Conservation (phyloP, 2,329 filamentous ascomycete species). For the Fusarium equiseti region DNA sequence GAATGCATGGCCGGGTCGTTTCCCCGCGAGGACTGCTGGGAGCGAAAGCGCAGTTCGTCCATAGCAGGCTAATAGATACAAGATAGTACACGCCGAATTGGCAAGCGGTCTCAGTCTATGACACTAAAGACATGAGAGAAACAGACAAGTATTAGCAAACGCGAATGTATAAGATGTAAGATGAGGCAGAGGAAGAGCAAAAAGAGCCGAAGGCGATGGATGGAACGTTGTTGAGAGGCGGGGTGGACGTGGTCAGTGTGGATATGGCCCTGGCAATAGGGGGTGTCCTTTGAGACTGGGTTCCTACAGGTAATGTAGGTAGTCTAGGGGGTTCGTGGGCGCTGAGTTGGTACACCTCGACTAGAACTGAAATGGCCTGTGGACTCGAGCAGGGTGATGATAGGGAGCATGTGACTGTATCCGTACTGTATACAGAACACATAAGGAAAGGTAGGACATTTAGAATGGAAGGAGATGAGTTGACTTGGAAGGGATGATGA, state of each 20-base stretch:
- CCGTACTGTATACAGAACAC: slow-evolving; percentile 13
- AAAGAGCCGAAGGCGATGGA: slow-evolving; percentile 46
- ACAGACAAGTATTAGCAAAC: slow-evolving; percentile 49
- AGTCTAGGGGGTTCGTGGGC: slow-evolving; percentile 32
- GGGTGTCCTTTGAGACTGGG: slow-evolving; percentile 34
- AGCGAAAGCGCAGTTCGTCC: slow-evolving; percentile 84
- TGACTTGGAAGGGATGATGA: slow-evolving; percentile 26
- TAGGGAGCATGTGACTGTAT: slow-evolving; percentile 20
- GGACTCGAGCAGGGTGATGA: slow-evolving; percentile 23
- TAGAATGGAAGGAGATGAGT: neutral
- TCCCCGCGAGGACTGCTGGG: slow-evolving; percentile 79
- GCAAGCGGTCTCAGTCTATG: slow-evolving; percentile 50
- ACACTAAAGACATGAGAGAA: slow-evolving; percentile 54
- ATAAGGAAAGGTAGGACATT: slow-evolving; percentile 5
- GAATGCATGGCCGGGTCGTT: slow-evolving; percentile 79
- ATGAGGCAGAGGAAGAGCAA: slow-evolving; percentile 41
- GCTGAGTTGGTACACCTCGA: slow-evolving; percentile 24
- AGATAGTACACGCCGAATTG: slow-evolving; percentile 56
- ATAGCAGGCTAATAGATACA: slow-evolving; percentile 62
- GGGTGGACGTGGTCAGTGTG: slow-evolving; percentile 49
- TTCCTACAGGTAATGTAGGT: slow-evolving; percentile 35
- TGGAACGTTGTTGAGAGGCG: slow-evolving; percentile 51
- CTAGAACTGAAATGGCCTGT: slow-evolving; percentile 31
- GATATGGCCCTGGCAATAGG: slow-evolving; percentile 43
- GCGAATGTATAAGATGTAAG: slow-evolving; percentile 35